phyloP scores from a whole-genome alignment of 1,284 basidiomycete species.

The Puccinia brachypodii region DNA sequence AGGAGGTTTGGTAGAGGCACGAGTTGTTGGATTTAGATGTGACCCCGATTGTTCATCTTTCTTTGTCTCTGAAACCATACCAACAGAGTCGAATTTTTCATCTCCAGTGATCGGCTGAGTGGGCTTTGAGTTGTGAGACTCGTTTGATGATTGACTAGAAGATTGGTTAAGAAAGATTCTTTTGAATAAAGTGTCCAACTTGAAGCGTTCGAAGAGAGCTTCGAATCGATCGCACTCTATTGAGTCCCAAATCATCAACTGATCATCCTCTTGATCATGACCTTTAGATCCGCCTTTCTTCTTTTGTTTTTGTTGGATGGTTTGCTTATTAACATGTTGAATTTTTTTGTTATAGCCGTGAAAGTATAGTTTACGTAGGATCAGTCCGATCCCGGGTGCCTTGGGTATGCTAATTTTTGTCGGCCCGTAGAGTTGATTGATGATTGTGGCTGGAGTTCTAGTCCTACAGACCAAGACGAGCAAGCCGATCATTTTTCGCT shows the following conservation, averaged over 20 bases:
- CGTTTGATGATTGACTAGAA: not conserved
- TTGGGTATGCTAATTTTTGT: slow-evolving; percentile 86
- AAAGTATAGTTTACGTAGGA: slow-evolving; percentile 91
- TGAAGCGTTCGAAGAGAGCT: slow-evolving; percentile 32
- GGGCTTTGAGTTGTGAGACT: not conserved
- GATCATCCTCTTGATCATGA: slow-evolving; percentile 10
- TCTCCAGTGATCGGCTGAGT: not conserved
- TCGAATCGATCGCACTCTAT: slow-evolving; percentile 22
- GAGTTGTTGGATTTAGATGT: not conserved
- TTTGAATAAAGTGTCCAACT: slow-evolving; percentile 2
- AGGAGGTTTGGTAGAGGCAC: not conserved
- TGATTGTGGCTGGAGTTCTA: slow-evolving; percentile 69
- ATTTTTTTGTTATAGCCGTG: slow-evolving; percentile 73
- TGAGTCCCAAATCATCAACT: not conserved
- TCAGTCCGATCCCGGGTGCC: slow-evolving; percentile 89
- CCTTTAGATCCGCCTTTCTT: not conserved
- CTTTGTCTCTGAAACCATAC: not conserved
- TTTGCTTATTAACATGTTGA: slow-evolving; percentile 63
- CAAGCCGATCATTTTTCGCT: slow-evolving; percentile 97
- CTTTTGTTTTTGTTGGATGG: slow-evolving; percentile 18
- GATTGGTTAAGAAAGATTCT: not conserved
- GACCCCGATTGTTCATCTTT: not conserved
- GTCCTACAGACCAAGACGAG: slow-evolving; percentile 77
- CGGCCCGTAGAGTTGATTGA: slow-evolving; percentile 65
- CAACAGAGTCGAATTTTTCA: not conserved